These are phyloP conservation scores for Ceriops tagal DNA, from an alignment of 345 rosid species.

Conservation along the genomic window DNA sequence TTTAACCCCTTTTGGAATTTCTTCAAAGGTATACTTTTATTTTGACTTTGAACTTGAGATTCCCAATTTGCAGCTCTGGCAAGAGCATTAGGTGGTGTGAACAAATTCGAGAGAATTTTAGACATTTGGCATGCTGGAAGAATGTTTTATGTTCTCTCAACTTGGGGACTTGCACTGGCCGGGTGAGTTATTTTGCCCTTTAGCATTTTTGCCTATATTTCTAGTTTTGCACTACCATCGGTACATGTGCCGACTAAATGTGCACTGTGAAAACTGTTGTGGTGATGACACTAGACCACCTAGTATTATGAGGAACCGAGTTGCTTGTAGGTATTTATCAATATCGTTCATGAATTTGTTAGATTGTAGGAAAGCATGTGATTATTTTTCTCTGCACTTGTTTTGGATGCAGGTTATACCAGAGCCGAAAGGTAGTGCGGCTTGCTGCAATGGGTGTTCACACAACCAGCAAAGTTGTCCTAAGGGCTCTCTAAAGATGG, in stretches of 20 bases:
- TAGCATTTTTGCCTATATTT: not conserved
- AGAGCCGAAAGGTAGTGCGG: constrained; percentile 53
- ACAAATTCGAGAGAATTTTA: constrained; percentile 67
- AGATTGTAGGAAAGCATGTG: not conserved
- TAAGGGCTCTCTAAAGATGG: constrained; percentile 51
- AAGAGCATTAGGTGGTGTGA: constrained; percentile 57
- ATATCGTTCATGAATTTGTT: not conserved
- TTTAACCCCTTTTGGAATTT: not conserved
- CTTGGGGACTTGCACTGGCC: constrained; percentile 83
- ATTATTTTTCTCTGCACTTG: constrained; percentile 9
- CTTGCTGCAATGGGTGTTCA: constrained; percentile 73
- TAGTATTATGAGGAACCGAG: not conserved
- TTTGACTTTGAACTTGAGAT: constrained; percentile 3
- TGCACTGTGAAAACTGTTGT: not conserved
- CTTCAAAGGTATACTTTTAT: not conserved
- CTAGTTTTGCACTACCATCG: not conserved
- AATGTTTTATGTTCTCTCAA: constrained; percentile 69
- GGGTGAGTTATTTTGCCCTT: constrained; percentile 47
- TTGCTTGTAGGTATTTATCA: not conserved
- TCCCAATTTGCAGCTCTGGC: constrained; percentile 49
- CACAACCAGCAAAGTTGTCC: constrained; percentile 59
- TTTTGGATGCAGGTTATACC: constrained; percentile 52
- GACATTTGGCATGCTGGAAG: constrained; percentile 86
- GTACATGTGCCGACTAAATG: not conserved
- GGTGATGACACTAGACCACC: not conserved